phyloP scores from a whole-genome alignment of 768 basidiomycete species.

The Suillus sp. region DNA sequence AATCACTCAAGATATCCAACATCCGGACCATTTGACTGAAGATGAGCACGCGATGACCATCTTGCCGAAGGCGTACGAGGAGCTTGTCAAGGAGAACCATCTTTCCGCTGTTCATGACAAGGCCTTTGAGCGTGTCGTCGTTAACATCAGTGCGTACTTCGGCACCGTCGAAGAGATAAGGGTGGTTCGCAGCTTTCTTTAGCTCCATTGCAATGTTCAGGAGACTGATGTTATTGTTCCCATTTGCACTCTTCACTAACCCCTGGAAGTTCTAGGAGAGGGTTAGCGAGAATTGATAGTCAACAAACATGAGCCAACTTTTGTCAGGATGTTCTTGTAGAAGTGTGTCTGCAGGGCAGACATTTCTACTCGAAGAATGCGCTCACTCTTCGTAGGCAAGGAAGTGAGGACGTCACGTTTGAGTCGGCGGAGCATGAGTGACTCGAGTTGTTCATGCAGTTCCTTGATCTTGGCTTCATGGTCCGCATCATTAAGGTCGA shows the following conservation, averaged over 20 bases:
- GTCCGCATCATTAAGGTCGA: slow-evolving; percentile 90
- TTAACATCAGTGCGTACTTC: slow-evolving; percentile 61
- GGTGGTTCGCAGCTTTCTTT: slow-evolving; percentile 98
- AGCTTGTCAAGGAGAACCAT: slow-evolving; percentile 98
- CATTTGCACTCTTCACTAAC: slow-evolving; percentile 86
- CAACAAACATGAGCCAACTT: slow-evolving; percentile 45
- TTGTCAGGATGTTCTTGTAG: slow-evolving; percentile 97
- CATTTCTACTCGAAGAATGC: slow-evolving; percentile 98
- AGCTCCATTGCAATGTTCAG: slow-evolving; percentile 99
- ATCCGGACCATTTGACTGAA: slow-evolving; percentile 99
- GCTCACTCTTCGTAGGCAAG: slow-evolving; percentile 96
- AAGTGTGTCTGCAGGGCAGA: slow-evolving; percentile 94
- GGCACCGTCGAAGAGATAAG: slow-evolving; percentile 96
- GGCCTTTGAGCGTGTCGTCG: slow-evolving; percentile 90
- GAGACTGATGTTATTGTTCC: slow-evolving; percentile 88
- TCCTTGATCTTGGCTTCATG: slow-evolving; percentile 96
- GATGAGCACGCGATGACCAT: slow-evolving; percentile 96
- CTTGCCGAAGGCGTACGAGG: slow-evolving; percentile 82
- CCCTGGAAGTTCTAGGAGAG: slow-evolving; percentile 83
- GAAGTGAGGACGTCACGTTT: slow-evolving; percentile 97
- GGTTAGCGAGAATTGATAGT: slow-evolving; percentile 9
- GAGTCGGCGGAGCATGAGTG: slow-evolving; percentile 90
- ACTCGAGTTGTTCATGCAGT: slow-evolving; percentile 88
- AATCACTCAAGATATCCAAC: slow-evolving; percentile 98
- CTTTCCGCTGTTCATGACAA: slow-evolving; percentile 98